phyloP scores from a whole-genome alignment of 371 early-diverging fungal genomes.

The Cokeromyces recurvatus region DNA sequence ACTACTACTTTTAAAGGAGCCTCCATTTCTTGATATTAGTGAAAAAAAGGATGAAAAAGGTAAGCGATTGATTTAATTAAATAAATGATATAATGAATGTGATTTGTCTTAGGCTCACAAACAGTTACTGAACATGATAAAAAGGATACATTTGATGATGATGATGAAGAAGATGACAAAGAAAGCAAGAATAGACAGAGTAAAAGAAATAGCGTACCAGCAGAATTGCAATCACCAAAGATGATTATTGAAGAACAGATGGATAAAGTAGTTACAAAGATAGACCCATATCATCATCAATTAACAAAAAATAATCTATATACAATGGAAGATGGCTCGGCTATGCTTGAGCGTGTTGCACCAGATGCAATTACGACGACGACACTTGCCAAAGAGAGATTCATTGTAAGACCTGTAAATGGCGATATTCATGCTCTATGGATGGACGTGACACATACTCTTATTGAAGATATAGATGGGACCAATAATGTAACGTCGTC shows the following conservation, averaged over 20 bases:
- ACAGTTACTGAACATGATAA: too few species aligned
- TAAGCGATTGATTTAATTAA: too few species aligned
- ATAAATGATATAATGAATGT: too few species aligned
- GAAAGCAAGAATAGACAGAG: conserved; percentile 1
- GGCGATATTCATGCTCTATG: conserved; percentile 29
- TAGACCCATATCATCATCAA: conserved; percentile 18
- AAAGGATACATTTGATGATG: background rate
- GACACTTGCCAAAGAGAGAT: conserved; percentile 39
- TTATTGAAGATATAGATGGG: conserved; percentile 3
- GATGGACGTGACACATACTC: conserved; percentile 42
- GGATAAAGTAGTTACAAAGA: conserved; percentile 37
- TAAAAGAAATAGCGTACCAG: conserved; percentile 25
- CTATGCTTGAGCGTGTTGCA: conserved; percentile 29
- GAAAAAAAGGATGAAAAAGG: conserved; percentile 14
- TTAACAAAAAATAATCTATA: conserved; percentile 22
- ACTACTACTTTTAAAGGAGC: conserved; percentile 21
- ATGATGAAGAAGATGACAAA: conserved; percentile 13
- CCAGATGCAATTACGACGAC: conserved; percentile 40
- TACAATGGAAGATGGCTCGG: conserved; percentile 35
- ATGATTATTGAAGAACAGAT: conserved; percentile 48
- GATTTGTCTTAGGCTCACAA: too few species aligned
- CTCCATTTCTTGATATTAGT: conserved; percentile 39
- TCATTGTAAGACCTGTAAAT: conserved; percentile 37
- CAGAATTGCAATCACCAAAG: conserved; percentile 41
- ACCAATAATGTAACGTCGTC: background rate